Base-by-base conservation (phyloP, 2,329 filamentous ascomycete species). In the Penicillium sp. region DNA sequence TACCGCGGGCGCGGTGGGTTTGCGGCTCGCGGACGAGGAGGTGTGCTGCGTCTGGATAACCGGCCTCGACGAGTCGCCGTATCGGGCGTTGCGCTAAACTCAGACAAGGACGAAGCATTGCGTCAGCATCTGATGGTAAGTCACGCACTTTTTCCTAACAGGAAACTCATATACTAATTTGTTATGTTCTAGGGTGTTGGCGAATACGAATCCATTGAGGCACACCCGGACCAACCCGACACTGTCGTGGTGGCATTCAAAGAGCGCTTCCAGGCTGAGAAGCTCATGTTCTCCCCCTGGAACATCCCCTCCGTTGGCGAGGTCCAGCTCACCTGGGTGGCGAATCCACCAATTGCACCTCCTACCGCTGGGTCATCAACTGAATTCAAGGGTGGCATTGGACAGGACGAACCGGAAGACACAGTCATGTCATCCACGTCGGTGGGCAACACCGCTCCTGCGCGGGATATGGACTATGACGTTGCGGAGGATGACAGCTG, bases 31-130 rank as follows among this genome's bases (percentile, higher is more conserved):
- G 71, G 74, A 18, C 77, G 77, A 26, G 78, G 80, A 32, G 79
- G 78, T 53, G 81, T 84, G 16, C 78, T 81, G 63, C 76, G 82
- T 59, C 74, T 86, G 5, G 84, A 86, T 64, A 85, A 85, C 61
- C 75, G 84, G 26, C 81, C 84, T 4, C 79, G 78, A 61, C 77
- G 79, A 48, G 74, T 86, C 43, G 77, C 77, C 22, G 74, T 86
- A 24, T 74, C 75, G 5, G 80, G 76, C 8, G 76, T 82, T 31
- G 74, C 74, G 62, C 73, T 76, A 47, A 76, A 77, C 51, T 72
- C 76, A 1, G 75, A 77, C 26, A 78, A 78, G 62, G 83, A 86
- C 55, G 82, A 85, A 63, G 78, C 80, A 5, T 66, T 86, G 53
- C 73, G 82, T 50, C 80, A 83, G 62, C 79, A 81, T 69, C 74